Percentiles rank a stretch among this genome's conserved stretches.
phyloP scores from a whole-genome alignment of 163 green algal species.

The Scenedesmus sp. region DNA sequence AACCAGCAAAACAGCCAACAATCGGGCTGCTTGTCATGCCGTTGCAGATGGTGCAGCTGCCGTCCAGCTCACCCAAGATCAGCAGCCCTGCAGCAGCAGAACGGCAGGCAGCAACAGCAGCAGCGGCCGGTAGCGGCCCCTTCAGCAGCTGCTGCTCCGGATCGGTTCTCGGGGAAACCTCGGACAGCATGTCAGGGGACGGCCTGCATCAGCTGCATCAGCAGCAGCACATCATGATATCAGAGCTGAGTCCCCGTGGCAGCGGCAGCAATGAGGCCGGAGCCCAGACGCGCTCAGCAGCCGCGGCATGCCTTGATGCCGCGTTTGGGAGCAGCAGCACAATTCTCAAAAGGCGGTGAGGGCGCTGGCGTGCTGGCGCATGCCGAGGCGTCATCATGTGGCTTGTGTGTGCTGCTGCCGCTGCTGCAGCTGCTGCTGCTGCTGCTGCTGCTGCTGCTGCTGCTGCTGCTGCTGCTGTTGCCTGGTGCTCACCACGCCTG shows the following conservation, averaged over 20 bases:
- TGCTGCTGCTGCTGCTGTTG: no score
- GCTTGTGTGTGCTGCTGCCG: not conserved
- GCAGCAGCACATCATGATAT: not conserved
- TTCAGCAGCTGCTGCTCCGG: not conserved
- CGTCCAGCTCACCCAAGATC: not conserved
- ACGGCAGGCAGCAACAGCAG: not conserved
- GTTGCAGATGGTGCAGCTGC: conserved; percentile 5
- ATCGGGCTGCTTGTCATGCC: not conserved
- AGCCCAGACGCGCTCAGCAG: no score
- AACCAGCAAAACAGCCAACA: not conserved
- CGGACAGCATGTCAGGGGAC: not conserved
- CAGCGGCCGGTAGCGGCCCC: not conserved
- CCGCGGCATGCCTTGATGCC: not conserved
- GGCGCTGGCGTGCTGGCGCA: no score
- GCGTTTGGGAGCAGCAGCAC: not conserved
- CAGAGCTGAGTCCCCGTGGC: not conserved
- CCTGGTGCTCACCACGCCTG: no score
- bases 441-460: not conserved
- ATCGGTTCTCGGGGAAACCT: not conserved
- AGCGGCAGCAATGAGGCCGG: not conserved
- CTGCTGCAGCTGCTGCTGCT: not conserved
- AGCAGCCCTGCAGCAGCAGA: not conserved
- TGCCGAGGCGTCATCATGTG: no score
- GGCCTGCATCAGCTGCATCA: not conserved
- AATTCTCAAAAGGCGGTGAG: not conserved